Evolutionary conservation across 2,329 filamentous ascomycete genomes (phyloP).

Genomic region (Bisporella sp.): DNA sequence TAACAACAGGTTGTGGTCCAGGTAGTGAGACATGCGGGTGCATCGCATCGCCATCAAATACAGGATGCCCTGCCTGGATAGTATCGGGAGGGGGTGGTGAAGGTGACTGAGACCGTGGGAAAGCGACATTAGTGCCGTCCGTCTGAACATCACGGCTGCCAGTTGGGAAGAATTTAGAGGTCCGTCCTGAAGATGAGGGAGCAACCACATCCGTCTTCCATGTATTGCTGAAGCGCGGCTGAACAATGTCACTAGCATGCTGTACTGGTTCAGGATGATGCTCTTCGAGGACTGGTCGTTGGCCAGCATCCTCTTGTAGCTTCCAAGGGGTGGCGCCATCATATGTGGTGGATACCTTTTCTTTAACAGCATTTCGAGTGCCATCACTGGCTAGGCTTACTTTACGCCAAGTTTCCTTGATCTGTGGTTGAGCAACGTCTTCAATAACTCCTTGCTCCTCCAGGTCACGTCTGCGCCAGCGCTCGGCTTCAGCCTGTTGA

Average conservation of each 20-base stretch:
- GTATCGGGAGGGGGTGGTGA: conserved; percentile 59
- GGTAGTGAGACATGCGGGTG: conserved; percentile 67
- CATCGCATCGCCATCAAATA: conserved; percentile 57
- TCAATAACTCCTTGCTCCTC: conserved; percentile 17
- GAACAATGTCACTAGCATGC: conserved; percentile 12
- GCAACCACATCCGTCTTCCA: no score
- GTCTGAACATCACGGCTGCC: conserved; percentile 36
- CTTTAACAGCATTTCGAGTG: conserved; percentile 19
- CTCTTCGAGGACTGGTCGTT: conserved; percentile 16
- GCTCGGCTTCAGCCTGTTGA: conserved; percentile 19
- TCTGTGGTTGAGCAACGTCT: conserved; percentile 13
- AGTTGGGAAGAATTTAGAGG: conserved; percentile 55
- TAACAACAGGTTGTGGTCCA: conserved; percentile 67
- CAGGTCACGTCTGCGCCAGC: conserved; percentile 16
- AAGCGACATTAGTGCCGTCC: conserved; percentile 31
- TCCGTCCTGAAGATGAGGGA: conserved; percentile 37
- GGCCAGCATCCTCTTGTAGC: conserved; percentile 9
- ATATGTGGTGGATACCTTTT: neutral
- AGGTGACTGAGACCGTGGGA: conserved; percentile 43
- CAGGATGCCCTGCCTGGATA: conserved; percentile 52
- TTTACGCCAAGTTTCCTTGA: conserved; percentile 26
- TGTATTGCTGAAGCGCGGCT: conserved; percentile 11
- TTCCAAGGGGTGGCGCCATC: conserved; percentile 11
- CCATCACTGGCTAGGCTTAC: conserved; percentile 24
- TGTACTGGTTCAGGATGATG: conserved; percentile 24